Percentiles rank a stretch among this genome's conserved stretches.
Evolutionary conservation across 495 filamentous ascomycete species (phyloP).

Genomic region (Penicillium longicatenatum): DNA sequence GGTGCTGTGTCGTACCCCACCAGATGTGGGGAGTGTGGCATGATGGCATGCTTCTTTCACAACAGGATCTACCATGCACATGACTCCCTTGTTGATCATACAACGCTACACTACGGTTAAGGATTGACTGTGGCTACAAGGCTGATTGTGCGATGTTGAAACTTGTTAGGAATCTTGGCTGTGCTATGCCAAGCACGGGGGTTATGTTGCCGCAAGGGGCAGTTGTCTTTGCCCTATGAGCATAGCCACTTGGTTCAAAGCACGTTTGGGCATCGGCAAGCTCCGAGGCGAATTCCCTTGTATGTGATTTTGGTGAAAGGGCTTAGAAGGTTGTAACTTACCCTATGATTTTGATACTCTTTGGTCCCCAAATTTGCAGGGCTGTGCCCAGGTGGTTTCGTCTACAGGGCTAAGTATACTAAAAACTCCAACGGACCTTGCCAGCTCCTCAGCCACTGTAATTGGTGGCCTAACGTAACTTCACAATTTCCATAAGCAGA

Average conservation of each 20-base stretch:
- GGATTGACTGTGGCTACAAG: neutral
- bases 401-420: too few species aligned
- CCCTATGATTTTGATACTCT: too few species aligned
- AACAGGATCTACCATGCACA: neutral
- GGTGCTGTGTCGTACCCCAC: neutral
- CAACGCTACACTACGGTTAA: neutral
- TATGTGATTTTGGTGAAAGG: neutral
- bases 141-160: neutral
- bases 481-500: too few species aligned
- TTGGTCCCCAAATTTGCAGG: too few species aligned
- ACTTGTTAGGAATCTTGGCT: slow-evolving; percentile 10
- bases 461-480: too few species aligned
- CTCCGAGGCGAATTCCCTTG: neutral
- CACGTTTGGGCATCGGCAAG: neutral
- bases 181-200: slow-evolving; percentile 8
- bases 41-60: neutral
- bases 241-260: neutral
- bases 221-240: neutral
- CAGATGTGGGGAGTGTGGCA: neutral
- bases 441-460: too few species aligned
- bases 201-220: slow-evolving; percentile 3
- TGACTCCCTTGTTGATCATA: neutral
- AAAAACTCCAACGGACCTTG: too few species aligned
- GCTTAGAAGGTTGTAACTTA: too few species aligned
- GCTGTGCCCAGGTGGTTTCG: too few species aligned